Evolutionary conservation across 352 stramenopile species (phyloP).

Genomic region (Phytophthora cactorum): DNA sequence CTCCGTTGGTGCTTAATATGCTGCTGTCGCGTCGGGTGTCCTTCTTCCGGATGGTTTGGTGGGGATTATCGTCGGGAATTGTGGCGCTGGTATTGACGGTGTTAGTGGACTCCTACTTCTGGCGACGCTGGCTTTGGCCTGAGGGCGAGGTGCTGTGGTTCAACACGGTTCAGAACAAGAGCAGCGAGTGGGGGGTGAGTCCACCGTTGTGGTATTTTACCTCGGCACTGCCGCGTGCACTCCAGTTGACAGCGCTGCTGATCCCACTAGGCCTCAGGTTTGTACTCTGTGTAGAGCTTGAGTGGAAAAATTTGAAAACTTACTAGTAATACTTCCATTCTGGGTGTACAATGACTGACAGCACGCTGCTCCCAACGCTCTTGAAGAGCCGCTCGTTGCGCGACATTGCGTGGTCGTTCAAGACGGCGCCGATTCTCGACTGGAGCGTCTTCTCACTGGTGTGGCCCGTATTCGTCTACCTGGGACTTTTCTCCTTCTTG

Average conservation of each 20-base stretch:
- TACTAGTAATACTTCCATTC: not conserved
- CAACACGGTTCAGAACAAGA: slow-evolving; percentile 97
- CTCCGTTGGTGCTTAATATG: slow-evolving; percentile 92
- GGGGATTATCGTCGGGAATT: slow-evolving; percentile 81
- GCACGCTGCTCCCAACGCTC: slow-evolving; percentile 50
- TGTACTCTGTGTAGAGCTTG: not conserved
- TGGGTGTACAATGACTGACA: slow-evolving; percentile 15
- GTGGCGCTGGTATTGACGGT: slow-evolving; percentile 86
- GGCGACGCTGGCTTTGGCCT: slow-evolving; percentile 96
- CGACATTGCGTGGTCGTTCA: slow-evolving; percentile 44
- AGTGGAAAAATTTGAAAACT: slow-evolving; percentile 3
- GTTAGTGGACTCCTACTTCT: slow-evolving; percentile 95
- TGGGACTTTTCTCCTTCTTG: slow-evolving; percentile 95
- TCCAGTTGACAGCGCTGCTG: slow-evolving; percentile 83
- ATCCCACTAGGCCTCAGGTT: slow-evolving; percentile 86
- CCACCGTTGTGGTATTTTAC: slow-evolving; percentile 98
- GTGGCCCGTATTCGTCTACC: slow-evolving; percentile 85
- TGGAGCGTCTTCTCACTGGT: slow-evolving; percentile 57
- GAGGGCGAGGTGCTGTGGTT: slow-evolving; percentile 98
- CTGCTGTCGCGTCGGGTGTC: slow-evolving; percentile 74
- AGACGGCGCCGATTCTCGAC: slow-evolving; percentile 54
- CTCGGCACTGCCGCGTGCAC: slow-evolving; percentile 91
- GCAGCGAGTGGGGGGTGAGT: slow-evolving; percentile 95
- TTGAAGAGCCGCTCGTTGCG: slow-evolving; percentile 50
- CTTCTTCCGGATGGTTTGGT: slow-evolving; percentile 79